Base-by-base conservation (phyloP, 352 stramenopile genomes). In the Pythium rhizo-oryzae region DNA sequence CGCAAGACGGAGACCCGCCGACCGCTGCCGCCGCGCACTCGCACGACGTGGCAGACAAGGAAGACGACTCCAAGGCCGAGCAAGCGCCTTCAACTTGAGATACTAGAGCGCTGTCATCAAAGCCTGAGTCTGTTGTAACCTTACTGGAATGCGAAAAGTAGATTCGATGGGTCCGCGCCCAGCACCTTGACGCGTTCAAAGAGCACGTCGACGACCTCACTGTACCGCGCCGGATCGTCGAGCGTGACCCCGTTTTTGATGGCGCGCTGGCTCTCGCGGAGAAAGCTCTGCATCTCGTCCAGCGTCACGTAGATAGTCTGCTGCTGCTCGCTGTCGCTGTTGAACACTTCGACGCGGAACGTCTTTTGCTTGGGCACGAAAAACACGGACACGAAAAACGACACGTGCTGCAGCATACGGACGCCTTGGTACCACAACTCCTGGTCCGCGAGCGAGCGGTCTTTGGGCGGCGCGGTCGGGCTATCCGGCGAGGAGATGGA, bases 281-380 rank as follows among this genome's bases (percentile, higher is more conserved):
- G 51, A 52, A 87, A 91, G 58, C 64, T 6, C 65, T 82, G 62
- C 72, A 94, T 80, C 58, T 92, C 83, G 28, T 71, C 72, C 51
- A 75, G 77, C 5, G 82, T 79, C 21, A 94, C 82, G 46, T 94
- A 88, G 37, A 92, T 84, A 0, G 86, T 92, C 50, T 94, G 85
- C 66, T 86, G 80, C 53, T 87, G 76, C 49, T 94, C 86, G 18
- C 80, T 91, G 59, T 94, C 84, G 65, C 78, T 92, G 63, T 92
- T 92, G 60, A 94, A 91, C 8, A 91, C 67, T 50, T 94, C 84
- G 30, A 94, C 81, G 19, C 84, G 80, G 65, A 91, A 89, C 50
- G 89, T 72, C 46, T 71, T 69, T 54, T 92, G 82, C 74, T 77
- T 88, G 55, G 76, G 75, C 19, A 89, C 84, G 62, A 79, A 80